Evolutionary conservation across 176 grass and related monocot species (phyloP), one percentile per base, ranked within the genome.

Genomic region (Microstegium vimineum): DNA sequence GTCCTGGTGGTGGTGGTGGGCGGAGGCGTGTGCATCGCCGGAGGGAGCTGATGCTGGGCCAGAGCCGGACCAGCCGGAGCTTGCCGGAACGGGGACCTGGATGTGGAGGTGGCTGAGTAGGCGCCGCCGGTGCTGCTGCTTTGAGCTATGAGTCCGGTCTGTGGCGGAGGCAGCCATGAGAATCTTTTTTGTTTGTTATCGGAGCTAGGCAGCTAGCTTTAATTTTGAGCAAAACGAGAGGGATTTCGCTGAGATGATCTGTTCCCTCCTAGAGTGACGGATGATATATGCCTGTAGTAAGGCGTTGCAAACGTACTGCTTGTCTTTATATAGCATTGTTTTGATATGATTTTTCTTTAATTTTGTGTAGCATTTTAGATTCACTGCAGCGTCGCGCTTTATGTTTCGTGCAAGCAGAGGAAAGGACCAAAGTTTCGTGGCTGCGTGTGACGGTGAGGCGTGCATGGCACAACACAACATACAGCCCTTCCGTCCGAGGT

Each of bases 81-180:
- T 18, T 15, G 46, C 4, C 7, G 52, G 30, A 42, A 54, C 28
- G 36, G 85, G 85, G 51, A 87, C 72, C 34, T 87, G 30, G 30
- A 87, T 32, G 42, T 81, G 28, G 71, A 76, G 87, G 18, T 85
- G 20, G 17, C 32, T 14, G 37, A n/a, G 52, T n/a, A 71, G 71
- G 38, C 65, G 38, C 77, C 65, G 70, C 32, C 27, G 28, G 25
- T 82, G 17, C 52, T n/a, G n/a, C n/a, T 76, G 17, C 52, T 87
- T 81, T 17, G 46, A 5, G 22, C 73, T 71, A 4, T 73, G 27
- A 34, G 30, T n/a, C n/a, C n/a, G n/a, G n/a, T n/a, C 36, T 17
- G 10, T 8, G 4, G 78, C 46, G 5, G 47, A 22, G 12, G 73
- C 15, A 5, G 64, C 64, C 83, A 85, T 78, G 3, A 54, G 20